Percentiles rank a stretch among this genome's conserved stretches.
phyloP scores from a whole-genome alignment of 345 rosid species.

The Excoecaria cochinchinensis region DNA sequence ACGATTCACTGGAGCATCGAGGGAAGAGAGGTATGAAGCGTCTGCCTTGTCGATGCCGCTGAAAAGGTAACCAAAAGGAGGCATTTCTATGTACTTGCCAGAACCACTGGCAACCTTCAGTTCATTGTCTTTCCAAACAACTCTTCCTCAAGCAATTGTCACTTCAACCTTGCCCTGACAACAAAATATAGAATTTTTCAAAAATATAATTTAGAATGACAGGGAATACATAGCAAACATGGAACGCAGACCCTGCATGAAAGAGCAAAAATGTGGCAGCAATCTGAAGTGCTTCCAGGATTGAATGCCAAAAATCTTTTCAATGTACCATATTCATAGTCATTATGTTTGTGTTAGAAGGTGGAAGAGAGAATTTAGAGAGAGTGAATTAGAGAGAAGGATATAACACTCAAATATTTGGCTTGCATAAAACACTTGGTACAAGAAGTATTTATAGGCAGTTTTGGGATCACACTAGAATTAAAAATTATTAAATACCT shows the following conservation, averaged over 20 bases:
- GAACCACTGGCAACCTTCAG: constrained; percentile 68
- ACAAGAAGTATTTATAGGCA: no score
- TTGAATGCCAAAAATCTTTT: neutral
- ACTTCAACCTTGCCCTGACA: constrained; percentile 93
- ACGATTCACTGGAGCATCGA: neutral
- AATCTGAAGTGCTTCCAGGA: neutral
- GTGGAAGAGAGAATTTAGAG: no score
- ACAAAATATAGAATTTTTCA: neutral
- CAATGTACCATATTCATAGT: no score
- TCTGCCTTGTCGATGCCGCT: constrained; percentile 74
- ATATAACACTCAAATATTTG: no score
- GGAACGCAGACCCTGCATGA: neutral
- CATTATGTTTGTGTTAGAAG: no score
- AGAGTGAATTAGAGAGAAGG: no score
- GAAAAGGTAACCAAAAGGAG: constrained; percentile 77
- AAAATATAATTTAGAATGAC: constrained; percentile 2
- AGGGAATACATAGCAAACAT: neutral
- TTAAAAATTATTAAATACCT: no score
- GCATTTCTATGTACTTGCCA: constrained; percentile 71
- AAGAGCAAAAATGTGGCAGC: neutral
- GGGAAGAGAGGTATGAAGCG: constrained; percentile 53
- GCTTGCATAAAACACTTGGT: no score
- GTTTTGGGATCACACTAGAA: no score
- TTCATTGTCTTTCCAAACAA: constrained; percentile 80
- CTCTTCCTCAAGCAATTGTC: constrained; percentile 79